Evolutionary conservation across 108 stramenopile genomes (phyloP), one percentile per base, ranked within the genome.

Genomic region (Pelagomonas calceolata): DNA sequence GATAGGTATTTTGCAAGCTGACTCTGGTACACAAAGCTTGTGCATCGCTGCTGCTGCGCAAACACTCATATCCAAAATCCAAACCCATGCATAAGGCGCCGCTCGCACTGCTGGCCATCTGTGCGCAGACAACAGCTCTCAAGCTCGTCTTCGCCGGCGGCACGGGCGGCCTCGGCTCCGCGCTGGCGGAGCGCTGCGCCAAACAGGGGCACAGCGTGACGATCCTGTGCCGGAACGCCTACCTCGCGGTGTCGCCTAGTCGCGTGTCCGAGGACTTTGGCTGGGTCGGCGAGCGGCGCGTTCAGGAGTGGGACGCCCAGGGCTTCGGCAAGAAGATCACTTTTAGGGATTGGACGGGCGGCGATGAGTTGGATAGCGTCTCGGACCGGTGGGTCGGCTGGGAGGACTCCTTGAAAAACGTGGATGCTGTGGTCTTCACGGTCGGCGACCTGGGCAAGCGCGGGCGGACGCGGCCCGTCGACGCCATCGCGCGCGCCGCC

Each of bases 301-400:
- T 68, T 16, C 4, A 26, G 10, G 29, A 44, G 36, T 68, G 43
- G 21, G 29, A 17, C 36, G 30, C 21, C 39, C 32, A 66, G 32
- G 39, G 39, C 39, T 5, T 43, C 9, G n/a, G n/a, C n/a, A n/a
- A n/a, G n/a, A 12, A 5, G 39, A 39, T 92, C 45, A 65, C 69
- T 4, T 68, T 92, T 36, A 75, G 91, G 34, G 91, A 92, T 71
- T 92, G 88, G 88, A 89, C 90, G 76, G 91, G 89, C 30, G 91
- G 91, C 35, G 91, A 92, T 80, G 68, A 90, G 63, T 75, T 88
- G 39, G 91, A 92, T 75, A 92, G 90, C 64, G 91, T 92, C 4
- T 88, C 89, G n/a, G 73, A 84, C 66, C 81, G 82, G 51, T 68
- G 68, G 68, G 39, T 68, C n/a, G 68, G 68, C n/a, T 68, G 68